Conservation (phyloP, 2,329 filamentous ascomycete species). For the Dothidotthia symphoricarpi region DNA sequence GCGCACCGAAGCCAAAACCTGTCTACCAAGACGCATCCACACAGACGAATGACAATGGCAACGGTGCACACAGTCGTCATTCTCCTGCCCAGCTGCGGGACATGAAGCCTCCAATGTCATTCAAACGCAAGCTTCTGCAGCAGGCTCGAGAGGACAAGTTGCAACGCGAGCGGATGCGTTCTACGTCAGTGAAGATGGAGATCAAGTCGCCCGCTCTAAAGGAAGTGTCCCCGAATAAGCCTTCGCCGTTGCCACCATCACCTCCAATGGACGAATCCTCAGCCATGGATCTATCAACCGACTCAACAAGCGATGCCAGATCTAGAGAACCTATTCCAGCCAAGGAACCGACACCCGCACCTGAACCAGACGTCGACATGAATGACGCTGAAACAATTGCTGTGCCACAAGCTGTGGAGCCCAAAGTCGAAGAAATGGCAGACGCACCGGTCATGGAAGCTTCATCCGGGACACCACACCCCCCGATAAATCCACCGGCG, state of each 20-base stretch:
- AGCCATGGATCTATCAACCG: slow-evolving; percentile 29
- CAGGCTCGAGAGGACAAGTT: slow-evolving; percentile 41
- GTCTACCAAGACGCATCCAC: slow-evolving; percentile 36
- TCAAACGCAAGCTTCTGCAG: slow-evolving; percentile 40
- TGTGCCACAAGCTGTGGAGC: background rate
- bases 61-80: slow-evolving; percentile 4
- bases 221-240: slow-evolving; percentile 34
- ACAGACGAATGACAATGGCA: slow-evolving; percentile 31
- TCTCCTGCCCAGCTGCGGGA: slow-evolving; percentile 17
- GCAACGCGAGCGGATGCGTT: slow-evolving; percentile 38
- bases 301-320: slow-evolving; percentile 15
- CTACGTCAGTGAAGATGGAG: slow-evolving; percentile 38
- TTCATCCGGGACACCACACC: slow-evolving; percentile 24
- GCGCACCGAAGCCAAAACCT: slow-evolving; percentile 29
- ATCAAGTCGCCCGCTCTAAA: slow-evolving; percentile 33
- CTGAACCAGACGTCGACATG: slow-evolving; percentile 18
- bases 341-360: slow-evolving; percentile 21
- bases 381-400: slow-evolving; percentile 11
- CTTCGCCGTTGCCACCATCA: slow-evolving; percentile 29
- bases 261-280: slow-evolving; percentile 25
- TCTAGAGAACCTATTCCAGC: slow-evolving; percentile 25
- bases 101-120: slow-evolving; percentile 35
- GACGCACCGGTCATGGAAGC: slow-evolving; percentile 25
- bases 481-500: slow-evolving; percentile 35
- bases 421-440: slow-evolving; percentile 25